Evolutionary conservation across 768 basidiomycete genomes (phyloP), one percentile per base, ranked within the genome.

Genomic region (Coprinopsis cinerea): DNA sequence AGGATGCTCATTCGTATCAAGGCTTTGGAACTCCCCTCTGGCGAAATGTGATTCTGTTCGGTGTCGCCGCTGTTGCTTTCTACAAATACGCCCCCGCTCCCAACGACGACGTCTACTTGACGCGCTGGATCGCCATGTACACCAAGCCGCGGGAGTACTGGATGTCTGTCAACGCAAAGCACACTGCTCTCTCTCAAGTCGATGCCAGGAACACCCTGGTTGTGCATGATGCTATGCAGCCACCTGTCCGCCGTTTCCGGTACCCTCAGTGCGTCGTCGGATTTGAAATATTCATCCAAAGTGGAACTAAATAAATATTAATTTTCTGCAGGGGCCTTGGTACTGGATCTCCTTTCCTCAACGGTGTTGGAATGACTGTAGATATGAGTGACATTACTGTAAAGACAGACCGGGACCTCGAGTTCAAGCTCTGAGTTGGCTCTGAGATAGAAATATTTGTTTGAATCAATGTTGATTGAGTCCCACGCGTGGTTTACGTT

Each of bases 41-140:
- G 88, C 70, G 81, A 30, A 82, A 81, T 53, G 75, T 79, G 2
- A 56, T 83, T 32, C 52, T 87, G 20, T 64, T 73, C 20, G 72
- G 77, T 13, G 50, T 82, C 35, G 67, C 72, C 7, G 74, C 67
- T 36, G 78, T 72, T 36, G 76, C 72, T 10, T 75, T 76, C 53
- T 83, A 85, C 70, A 87, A 87, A 64, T 83, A 72, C 59, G 82
- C 85, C 2, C 87, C 88, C 0, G 67, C 73, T 47, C 74, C 79
- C 5, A 67, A 66, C 25, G 77, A 85, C 32, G 79, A 85, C 51
- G 76, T 73, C 44, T 81, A 78, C 57, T 61, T 89, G 59, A 85
- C 85, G 11, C 76, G 76, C 36, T 85, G 79, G 76, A 78, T 90
- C 57, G 70, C 74, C 23, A 60, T 80, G 60, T 83, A 81, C 66